phyloP scores from a whole-genome alignment of 331 rosid species.

The Malus hybrid region DNA sequence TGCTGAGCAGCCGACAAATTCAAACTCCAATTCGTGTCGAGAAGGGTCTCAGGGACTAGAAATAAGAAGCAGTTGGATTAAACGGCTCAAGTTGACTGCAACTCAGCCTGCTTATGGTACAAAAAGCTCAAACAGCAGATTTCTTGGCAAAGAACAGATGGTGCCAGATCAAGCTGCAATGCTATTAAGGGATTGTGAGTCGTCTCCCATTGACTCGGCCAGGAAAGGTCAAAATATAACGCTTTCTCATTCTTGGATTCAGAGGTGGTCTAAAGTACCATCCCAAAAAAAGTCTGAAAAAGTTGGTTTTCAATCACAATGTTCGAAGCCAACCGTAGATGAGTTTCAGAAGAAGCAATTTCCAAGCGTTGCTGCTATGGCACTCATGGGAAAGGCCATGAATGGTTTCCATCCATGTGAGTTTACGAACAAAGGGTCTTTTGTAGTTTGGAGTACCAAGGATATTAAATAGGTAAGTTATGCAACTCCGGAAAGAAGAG shows the following conservation, averaged over 20 bases:
- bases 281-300: slow-evolving; percentile 31
- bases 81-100: slow-evolving; percentile 57
- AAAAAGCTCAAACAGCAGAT: slow-evolving; percentile 29
- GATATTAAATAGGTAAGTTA: slow-evolving; percentile 13
- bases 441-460: slow-evolving; percentile 55
- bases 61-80: slow-evolving; percentile 61
- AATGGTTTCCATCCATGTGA: slow-evolving; percentile 38
- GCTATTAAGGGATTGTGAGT: slow-evolving; percentile 17
- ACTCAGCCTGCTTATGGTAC: slow-evolving; percentile 38
- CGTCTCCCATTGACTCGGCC: slow-evolving; percentile 21
- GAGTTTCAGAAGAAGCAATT: slow-evolving; percentile 45
- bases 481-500: not conserved
- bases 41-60: slow-evolving; percentile 39
- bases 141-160: slow-evolving; percentile 20
- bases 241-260: slow-evolving; percentile 86
- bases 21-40: slow-evolving; percentile 26
- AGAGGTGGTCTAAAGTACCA: slow-evolving; percentile 46
- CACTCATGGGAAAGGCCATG: slow-evolving; percentile 79
- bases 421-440: slow-evolving; percentile 42
- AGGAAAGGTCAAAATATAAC: slow-evolving; percentile 32
- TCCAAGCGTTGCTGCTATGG: slow-evolving; percentile 95
- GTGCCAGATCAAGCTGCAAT: slow-evolving; percentile 17
- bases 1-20: slow-evolving; percentile 31
- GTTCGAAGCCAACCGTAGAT: slow-evolving; percentile 18
- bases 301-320: slow-evolving; percentile 26